These are phyloP conservation scores for Solanum sitiens DNA, from an alignment of 257 asterid species.

Conservation along the genomic window DNA sequence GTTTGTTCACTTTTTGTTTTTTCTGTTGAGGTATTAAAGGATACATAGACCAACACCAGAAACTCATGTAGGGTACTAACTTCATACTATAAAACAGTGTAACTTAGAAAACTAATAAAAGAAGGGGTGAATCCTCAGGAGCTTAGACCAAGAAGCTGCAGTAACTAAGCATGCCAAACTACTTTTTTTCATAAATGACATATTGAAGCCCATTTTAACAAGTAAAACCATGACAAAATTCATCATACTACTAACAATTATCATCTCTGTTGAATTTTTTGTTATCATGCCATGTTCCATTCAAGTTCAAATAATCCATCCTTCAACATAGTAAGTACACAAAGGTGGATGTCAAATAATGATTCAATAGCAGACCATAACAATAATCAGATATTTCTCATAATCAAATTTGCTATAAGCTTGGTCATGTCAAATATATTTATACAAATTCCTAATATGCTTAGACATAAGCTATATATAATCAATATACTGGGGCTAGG, in stretches of 20 bases:
- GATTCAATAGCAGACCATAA: slow-evolving; percentile 64
- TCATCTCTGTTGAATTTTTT: background rate
- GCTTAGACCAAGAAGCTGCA: background rate
- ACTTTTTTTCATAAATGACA: background rate
- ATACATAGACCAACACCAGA: background rate
- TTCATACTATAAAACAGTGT: background rate
- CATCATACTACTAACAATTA: background rate
- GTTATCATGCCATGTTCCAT: background rate
- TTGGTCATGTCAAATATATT: background rate
- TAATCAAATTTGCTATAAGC: background rate
- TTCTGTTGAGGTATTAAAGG: background rate
- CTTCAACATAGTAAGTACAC: background rate
- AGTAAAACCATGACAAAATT: background rate
- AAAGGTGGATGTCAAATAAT: background rate
- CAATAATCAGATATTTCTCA: slow-evolving; percentile 8
- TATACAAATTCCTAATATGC: background rate
- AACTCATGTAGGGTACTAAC: background rate
- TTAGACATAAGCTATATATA: background rate
- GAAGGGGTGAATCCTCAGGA: background rate
- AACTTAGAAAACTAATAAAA: background rate
- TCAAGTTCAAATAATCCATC: background rate
- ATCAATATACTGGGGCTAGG: background rate
- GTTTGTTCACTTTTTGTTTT: background rate
- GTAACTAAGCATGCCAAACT: background rate
- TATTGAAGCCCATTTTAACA: background rate